These are phyloP conservation scores for Phytophthora litchii DNA, from an alignment of 352 stramenopile species.

Conservation along the genomic window DNA sequence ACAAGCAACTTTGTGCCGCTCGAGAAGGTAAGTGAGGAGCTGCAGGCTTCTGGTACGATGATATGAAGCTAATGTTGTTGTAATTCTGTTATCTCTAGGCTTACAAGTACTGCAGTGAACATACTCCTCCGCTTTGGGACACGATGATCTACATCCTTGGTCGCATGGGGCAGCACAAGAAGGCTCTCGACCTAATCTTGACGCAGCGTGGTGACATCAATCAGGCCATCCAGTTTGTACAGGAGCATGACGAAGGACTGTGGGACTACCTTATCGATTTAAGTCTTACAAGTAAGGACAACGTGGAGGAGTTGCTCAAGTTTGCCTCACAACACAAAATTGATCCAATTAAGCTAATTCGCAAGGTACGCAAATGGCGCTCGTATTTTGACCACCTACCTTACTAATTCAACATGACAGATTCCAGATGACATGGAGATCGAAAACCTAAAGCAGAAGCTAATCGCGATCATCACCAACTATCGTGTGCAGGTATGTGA, in stretches of 20 bases:
- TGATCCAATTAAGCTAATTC: slow-evolving; percentile 84
- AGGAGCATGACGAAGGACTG: slow-evolving; percentile 73
- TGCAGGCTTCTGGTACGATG: not conserved
- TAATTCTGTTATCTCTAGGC: slow-evolving; percentile 43
- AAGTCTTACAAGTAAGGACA: slow-evolving; percentile 76
- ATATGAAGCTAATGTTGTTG: not conserved
- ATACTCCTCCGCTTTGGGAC: slow-evolving; percentile 74
- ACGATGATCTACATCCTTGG: slow-evolving; percentile 90
- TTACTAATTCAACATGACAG: slow-evolving; percentile 30
- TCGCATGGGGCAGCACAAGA: slow-evolving; percentile 88
- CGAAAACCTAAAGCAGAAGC: slow-evolving; percentile 79
- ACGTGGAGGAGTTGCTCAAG: slow-evolving; percentile 73
- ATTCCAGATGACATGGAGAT: slow-evolving; percentile 87
- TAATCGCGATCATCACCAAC: slow-evolving; percentile 80
- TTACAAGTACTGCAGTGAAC: slow-evolving; percentile 81
- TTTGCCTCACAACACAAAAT: slow-evolving; percentile 85
- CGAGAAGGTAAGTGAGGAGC: slow-evolving; percentile 55
- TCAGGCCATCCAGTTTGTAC: slow-evolving; percentile 84
- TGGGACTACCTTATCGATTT: slow-evolving; percentile 89
- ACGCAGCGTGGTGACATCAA: slow-evolving; percentile 84
- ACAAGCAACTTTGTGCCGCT: slow-evolving; percentile 84
- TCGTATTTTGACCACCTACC: not conserved
- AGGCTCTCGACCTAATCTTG: slow-evolving; percentile 81
- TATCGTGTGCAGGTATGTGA: slow-evolving; percentile 77
- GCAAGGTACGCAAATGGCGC: slow-evolving; percentile 54